Evolutionary conservation across 2,329 filamentous ascomycete species (phyloP), one percentile per base, ranked within the genome.

Genomic region (Stagonosporopsis chrysanthemi): DNA sequence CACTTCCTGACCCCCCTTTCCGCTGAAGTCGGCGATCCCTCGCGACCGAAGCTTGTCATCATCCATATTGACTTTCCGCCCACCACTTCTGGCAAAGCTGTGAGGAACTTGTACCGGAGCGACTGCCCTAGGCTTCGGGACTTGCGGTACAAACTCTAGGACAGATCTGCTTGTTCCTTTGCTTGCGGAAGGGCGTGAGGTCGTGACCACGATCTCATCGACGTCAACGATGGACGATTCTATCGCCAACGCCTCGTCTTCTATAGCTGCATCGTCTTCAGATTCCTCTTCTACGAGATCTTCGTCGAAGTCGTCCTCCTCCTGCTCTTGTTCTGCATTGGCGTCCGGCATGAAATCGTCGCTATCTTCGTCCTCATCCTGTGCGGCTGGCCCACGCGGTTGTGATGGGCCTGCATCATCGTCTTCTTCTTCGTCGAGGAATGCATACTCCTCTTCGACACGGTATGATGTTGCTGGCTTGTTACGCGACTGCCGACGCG

Each of bases 1-100:
- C n/a, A 77, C 72, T 40, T 76, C 70, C 47, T 71, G 67, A 2
- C 73, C 72, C 23, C 70, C 71, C n/a, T 59, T 45, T 26, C 67
- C 69, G 28, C 64, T 66, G 60, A 71, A 74, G 22, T 75, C 71
- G 1, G 67, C 64, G 14, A 73, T 55, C 31, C 71, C 72, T 51
- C 72, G 67, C 14, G 66, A 62, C 4, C 68, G 68, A 22, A 65
- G 42, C 23, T 63, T 62, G 24, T 66, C 60, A 7, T 52, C 53
- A 43, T 63, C 63, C 22, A 49, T 61, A 15, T 52, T 59, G 3
- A 66, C 54, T 26, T 60, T 62, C 11, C 63, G 50, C 7, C 61
- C 62, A 22, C 56, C 52, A 8, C 60, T 60, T 53, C 58, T 64
- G 2, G 56, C 44, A n/a, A 66, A 64, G 29, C 42, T 61, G 15